Conservation (phyloP, 108 stramenopile species). For the Cyclotella baltica region DNA sequence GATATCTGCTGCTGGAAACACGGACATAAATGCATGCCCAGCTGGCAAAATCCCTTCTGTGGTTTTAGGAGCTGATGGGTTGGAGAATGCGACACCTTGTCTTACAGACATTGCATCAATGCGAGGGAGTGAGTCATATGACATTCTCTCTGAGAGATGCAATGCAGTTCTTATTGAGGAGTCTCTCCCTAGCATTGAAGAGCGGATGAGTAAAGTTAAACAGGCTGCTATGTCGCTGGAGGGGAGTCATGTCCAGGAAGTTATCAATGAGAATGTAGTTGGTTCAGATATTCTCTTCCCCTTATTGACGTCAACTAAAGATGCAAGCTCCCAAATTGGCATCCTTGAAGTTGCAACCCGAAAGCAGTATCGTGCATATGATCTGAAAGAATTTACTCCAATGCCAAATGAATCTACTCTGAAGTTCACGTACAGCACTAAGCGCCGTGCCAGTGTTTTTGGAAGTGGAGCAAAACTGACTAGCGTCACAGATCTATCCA, state of each 20-base stretch:
- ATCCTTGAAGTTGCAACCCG: slow-evolving; percentile 88
- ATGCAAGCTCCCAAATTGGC: slow-evolving; percentile 62
- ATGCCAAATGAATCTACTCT: slow-evolving; percentile 57
- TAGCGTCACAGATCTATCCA: slow-evolving; percentile 89
- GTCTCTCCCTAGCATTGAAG: slow-evolving; percentile 89
- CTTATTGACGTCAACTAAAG: slow-evolving; percentile 58
- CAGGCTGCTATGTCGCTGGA: slow-evolving; percentile 63
- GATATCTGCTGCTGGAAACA: slow-evolving; percentile 82
- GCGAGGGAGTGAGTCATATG: slow-evolving; percentile 78
- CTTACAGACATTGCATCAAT: slow-evolving; percentile 94
- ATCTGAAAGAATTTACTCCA: slow-evolving; percentile 68
- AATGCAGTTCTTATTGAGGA: slow-evolving; percentile 92
- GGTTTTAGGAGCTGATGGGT: slow-evolving; percentile 78
- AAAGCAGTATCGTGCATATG: slow-evolving; percentile 86
- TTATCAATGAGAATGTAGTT: slow-evolving; percentile 83
- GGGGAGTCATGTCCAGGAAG: slow-evolving; percentile 55
- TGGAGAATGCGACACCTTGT: slow-evolving; percentile 81
- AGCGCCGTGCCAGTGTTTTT: slow-evolving; percentile 74
- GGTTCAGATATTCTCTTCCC: slow-evolving; percentile 90
- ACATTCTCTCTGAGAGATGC: slow-evolving; percentile 80
- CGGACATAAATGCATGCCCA: slow-evolving; percentile 48
- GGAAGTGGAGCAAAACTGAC: slow-evolving; percentile 71
- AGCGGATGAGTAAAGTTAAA: slow-evolving; percentile 68
- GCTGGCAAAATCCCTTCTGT: slow-evolving; percentile 64
- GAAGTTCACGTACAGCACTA: slow-evolving; percentile 80